A percentile compares a stretch with the other conserved stretches of the same genome.
phyloP scores from a whole-genome alignment of 1,284 basidiomycete species.

The Athelia sp. region DNA sequence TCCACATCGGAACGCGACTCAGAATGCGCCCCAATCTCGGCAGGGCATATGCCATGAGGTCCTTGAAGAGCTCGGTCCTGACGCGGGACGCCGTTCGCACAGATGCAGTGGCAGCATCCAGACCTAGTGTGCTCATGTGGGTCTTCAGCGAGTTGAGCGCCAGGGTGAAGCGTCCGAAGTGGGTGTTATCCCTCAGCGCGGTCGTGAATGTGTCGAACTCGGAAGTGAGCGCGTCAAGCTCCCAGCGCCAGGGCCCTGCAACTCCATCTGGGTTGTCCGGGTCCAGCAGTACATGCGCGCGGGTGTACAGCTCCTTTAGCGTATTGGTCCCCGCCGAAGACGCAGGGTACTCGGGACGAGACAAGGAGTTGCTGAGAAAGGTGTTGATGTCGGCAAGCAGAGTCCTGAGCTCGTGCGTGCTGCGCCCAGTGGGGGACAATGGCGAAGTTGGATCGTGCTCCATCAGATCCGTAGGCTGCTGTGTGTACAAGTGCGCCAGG shows the following conservation, averaged over 20 bases:
- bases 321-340: not conserved
- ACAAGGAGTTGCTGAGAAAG: not conserved
- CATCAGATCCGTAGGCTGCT: not conserved
- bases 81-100: no score
- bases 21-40: not conserved
- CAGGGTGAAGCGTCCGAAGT: not conserved
- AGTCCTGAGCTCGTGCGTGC: no score
- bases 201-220: not conserved
- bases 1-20: not conserved
- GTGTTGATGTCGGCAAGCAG: no score
- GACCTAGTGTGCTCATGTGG: not conserved
- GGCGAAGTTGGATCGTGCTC: no score
- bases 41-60: not conserved
- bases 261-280: not conserved
- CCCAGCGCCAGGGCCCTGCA: not conserved
- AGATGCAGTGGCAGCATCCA: not conserved
- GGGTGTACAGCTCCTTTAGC: not conserved
- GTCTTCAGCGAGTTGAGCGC: not conserved
- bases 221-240: no score
- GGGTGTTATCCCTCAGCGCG: not conserved
- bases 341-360: not conserved
- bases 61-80: not conserved
- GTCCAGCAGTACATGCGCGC: not conserved
- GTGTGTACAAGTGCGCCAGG: not conserved
- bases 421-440: no score